Evolutionary conservation across 2,329 filamentous ascomycete genomes (phyloP).

Genomic region (Herpotrichia juniperi): DNA sequence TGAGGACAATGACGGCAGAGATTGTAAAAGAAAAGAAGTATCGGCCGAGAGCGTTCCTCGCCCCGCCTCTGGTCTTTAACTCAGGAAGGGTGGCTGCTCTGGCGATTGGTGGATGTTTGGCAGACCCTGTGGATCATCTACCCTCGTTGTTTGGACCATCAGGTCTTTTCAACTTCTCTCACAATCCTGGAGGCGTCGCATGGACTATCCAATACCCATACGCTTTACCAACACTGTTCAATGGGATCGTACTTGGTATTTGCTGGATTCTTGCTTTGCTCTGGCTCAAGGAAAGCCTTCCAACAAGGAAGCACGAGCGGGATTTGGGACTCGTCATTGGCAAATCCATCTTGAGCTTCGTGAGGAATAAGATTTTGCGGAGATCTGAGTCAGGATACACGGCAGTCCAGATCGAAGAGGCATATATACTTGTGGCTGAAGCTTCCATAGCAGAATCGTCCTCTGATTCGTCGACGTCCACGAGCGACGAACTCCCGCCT

Average conservation of each 20-base stretch:
- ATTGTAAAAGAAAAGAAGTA: slow-evolving; percentile 71
- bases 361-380: slow-evolving; percentile 30
- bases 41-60: slow-evolving; percentile 59
- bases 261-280: slow-evolving; percentile 63
- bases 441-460: slow-evolving; percentile 10
- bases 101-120: slow-evolving; percentile 65
- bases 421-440: slow-evolving; percentile 6
- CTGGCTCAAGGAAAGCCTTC: slow-evolving; percentile 66
- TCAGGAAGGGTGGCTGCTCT: slow-evolving; percentile 51
- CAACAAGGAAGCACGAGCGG: slow-evolving; percentile 30
- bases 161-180: slow-evolving; percentile 65
- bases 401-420: slow-evolving; percentile 19
- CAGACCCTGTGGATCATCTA: slow-evolving; percentile 67
- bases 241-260: slow-evolving; percentile 62
- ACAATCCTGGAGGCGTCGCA: slow-evolving; percentile 63
- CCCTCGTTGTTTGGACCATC: slow-evolving; percentile 66
- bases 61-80: slow-evolving; percentile 71
- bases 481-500: slow-evolving; percentile 59
- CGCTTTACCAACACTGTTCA: slow-evolving; percentile 70
- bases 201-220: slow-evolving; percentile 72
- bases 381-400: slow-evolving; percentile 16
- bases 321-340: slow-evolving; percentile 46
- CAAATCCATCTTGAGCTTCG: slow-evolving; percentile 32
- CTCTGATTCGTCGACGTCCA: slow-evolving; percentile 8
- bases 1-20: slow-evolving; percentile 75